Percentiles rank a stretch among this genome's conserved stretches.
phyloP scores from a whole-genome alignment of 208 protist species.

The Crithidia sp. region DNA sequence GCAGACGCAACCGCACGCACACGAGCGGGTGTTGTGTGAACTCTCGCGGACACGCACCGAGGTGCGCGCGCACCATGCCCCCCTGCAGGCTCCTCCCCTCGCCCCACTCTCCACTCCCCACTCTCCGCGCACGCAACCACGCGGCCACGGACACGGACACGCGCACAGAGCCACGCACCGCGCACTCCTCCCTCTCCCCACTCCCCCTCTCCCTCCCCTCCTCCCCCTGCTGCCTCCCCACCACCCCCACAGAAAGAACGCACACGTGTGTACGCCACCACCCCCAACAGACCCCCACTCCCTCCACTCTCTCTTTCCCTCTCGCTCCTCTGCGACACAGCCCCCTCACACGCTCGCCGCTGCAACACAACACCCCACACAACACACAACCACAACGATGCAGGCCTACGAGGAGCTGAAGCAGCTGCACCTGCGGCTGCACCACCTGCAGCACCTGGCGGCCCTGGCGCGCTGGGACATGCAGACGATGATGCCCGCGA shows the following conservation, averaged over 20 bases:
- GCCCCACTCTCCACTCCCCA: neutral
- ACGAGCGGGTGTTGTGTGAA: too few relatives aligned
- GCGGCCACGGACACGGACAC: too few relatives aligned
- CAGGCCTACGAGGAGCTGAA: slow-evolving; percentile 55
- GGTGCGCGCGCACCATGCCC: neutral
- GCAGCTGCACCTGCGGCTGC: slow-evolving; percentile 38
- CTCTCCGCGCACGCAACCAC: neutral
- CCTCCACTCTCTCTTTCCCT: too few relatives aligned
- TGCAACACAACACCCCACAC: neutral
- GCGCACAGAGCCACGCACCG: neutral
- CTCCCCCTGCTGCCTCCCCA: too few relatives aligned
- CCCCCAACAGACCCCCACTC: too few relatives aligned
- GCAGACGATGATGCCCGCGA: slow-evolving; percentile 59
- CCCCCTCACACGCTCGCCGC: too few relatives aligned
- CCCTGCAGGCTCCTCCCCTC: neutral
- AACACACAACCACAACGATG: slow-evolving; percentile 1
- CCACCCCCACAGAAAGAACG: neutral
- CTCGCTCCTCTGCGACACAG: too few relatives aligned
- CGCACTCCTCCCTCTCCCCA: neutral
- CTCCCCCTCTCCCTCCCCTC: too few relatives aligned
- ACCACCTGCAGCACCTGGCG: slow-evolving; percentile 43
- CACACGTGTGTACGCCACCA: neutral
- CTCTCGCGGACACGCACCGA: too few relatives aligned
- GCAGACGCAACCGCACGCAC: too few relatives aligned
- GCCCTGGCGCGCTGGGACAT: slow-evolving; percentile 58